Conservation (phyloP, 2,329 filamentous ascomycete genomes). For the Arachnomyces sp. region DNA sequence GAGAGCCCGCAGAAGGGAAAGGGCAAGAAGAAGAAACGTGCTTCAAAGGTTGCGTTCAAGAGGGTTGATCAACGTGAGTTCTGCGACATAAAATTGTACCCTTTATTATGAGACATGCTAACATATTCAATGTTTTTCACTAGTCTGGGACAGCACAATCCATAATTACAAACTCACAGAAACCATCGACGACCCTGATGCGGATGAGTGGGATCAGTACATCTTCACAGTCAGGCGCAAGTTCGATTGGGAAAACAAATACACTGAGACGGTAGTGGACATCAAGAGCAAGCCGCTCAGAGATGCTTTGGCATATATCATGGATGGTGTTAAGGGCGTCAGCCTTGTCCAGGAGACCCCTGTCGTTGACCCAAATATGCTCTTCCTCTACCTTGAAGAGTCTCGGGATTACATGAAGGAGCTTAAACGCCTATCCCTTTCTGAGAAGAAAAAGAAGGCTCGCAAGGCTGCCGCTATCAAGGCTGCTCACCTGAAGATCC, state of each 20-base stretch:
- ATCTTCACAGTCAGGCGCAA: conserved; percentile 75
- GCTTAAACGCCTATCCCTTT: conserved; percentile 58
- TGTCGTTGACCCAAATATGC: conserved; percentile 61
- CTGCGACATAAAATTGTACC: not conserved
- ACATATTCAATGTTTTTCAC: conserved; percentile 3
- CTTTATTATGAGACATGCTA: conserved; percentile 21
- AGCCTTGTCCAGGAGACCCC: conserved; percentile 75
- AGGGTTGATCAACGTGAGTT: conserved; percentile 54
- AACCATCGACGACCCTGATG: conserved; percentile 55
- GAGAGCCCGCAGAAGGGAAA: conserved; percentile 23
- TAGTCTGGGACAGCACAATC: conserved; percentile 48
- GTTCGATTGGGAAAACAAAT: conserved; percentile 81
- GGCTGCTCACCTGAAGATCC: conserved; percentile 54
- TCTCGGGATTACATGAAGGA: conserved; percentile 58
- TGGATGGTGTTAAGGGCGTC: conserved; percentile 70
- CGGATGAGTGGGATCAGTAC: conserved; percentile 66
- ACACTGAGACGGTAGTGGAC: conserved; percentile 65
- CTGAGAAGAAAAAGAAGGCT: conserved; percentile 41
- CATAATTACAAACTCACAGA: conserved; percentile 63
- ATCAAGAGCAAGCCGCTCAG: conserved; percentile 77
- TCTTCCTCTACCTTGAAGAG: conserved; percentile 72
- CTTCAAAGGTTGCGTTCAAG: conserved; percentile 58
- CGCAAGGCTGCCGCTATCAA: conserved; percentile 31
- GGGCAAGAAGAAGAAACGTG: conserved; percentile 38
- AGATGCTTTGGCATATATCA: conserved; percentile 61